phyloP scores from a whole-genome alignment of 2,329 filamentous ascomycete genomes.

The Fusarium sterilihyphosum region DNA sequence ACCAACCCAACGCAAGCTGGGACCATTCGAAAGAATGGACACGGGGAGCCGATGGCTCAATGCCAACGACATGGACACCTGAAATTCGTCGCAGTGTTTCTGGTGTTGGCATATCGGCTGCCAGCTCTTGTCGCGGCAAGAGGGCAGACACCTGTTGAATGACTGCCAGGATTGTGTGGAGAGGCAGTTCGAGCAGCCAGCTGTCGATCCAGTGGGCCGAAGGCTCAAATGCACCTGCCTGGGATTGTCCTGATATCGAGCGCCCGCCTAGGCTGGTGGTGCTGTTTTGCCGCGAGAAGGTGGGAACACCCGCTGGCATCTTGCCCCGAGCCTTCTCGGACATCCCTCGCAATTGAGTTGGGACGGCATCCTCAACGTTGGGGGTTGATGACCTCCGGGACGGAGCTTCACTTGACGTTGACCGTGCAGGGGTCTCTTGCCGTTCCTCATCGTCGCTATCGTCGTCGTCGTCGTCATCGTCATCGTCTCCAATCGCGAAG shows the following conservation, averaged over 20 bases:
- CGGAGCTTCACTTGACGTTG: constrained; percentile 71
- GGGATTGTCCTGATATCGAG: constrained; percentile 65
- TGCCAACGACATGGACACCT: constrained; percentile 71
- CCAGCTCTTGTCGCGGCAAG: constrained; percentile 62
- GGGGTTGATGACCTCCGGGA: constrained; percentile 75
- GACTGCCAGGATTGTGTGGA: constrained; percentile 85
- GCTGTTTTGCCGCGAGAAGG: constrained; percentile 91
- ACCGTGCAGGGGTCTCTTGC: constrained; percentile 67
- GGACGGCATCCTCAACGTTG: constrained; percentile 79
- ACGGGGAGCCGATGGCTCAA: constrained; percentile 78
- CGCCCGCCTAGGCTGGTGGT: constrained; percentile 80
- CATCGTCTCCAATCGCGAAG: constrained; percentile 87
- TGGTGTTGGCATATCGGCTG: constrained; percentile 54
- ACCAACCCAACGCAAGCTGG: constrained; percentile 89
- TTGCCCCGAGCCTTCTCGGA: constrained; percentile 97
- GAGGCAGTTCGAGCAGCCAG: constrained; percentile 90
- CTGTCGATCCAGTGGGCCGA: constrained; percentile 88
- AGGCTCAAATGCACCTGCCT: constrained; percentile 76
- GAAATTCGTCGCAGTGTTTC: constrained; percentile 65
- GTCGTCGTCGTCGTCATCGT: constrained; percentile 65
- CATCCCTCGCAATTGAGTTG: constrained; percentile 87
- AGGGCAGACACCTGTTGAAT: constrained; percentile 73
- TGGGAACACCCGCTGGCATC: constrained; percentile 84
- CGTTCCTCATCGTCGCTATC: constrained; percentile 60
- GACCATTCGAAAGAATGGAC: constrained; percentile 97